These are phyloP conservation scores for Acaromyces ingoldii DNA, from an alignment of 1,284 basidiomycete species.

Conservation along the genomic window DNA sequence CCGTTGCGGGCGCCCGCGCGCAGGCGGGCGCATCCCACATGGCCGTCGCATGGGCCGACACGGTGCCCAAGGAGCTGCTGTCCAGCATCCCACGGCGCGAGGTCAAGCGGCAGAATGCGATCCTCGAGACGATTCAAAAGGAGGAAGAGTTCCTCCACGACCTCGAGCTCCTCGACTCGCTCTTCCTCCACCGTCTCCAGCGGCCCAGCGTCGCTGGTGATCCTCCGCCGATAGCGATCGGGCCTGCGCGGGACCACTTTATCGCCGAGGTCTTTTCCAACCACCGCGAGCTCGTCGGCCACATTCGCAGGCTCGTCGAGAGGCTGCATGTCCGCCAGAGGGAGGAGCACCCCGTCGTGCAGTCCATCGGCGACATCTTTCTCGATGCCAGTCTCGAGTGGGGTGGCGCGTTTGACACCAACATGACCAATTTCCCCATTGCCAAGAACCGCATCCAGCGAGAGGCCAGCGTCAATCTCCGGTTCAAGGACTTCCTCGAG, in stretches of 20 bases:
- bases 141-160: conserved; percentile 89
- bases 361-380: conserved; percentile 83
- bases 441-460: conserved; percentile 81
- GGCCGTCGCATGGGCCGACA: conserved; percentile 62
- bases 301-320: conserved; percentile 75
- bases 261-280: conserved; percentile 83
- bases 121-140: conserved; percentile 81
- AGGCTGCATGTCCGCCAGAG: conserved; percentile 79
- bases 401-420: conserved; percentile 74
- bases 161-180: conserved; percentile 69
- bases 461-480: conserved; percentile 73
- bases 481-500: conserved; percentile 82
- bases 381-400: conserved; percentile 83
- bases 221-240: conserved; percentile 35
- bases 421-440: conserved; percentile 75
- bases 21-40: background rate
- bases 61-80: conserved; percentile 66
- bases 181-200: conserved; percentile 29
- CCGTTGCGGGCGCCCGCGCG: too few species aligned
- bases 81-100: conserved; percentile 68
- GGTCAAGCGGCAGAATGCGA: conserved; percentile 79
- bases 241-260: conserved; percentile 64
- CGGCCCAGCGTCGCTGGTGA: conserved; percentile 32
- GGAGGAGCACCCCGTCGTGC: conserved; percentile 77
- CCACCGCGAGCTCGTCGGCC: conserved; percentile 73